These are phyloP conservation scores for Fusarium sp. DNA, from an alignment of 2,329 filamentous ascomycete genomes.

Conservation along the genomic window DNA sequence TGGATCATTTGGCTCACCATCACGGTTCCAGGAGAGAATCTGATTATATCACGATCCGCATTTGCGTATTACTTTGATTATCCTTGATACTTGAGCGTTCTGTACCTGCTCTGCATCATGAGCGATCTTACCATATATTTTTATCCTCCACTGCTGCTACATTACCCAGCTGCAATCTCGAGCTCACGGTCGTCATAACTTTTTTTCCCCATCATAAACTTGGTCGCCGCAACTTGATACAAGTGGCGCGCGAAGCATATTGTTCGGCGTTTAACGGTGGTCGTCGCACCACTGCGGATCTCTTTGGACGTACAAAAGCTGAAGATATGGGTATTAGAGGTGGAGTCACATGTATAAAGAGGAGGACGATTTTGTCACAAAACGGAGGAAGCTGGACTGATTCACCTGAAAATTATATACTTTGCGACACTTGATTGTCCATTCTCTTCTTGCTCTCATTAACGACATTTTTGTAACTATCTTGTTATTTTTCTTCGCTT, in stretches of 20 bases:
- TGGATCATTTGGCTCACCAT: slow-evolving; percentile 39
- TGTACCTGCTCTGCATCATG: slow-evolving; percentile 37
- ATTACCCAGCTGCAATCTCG: slow-evolving; percentile 12
- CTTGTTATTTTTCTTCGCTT: slow-evolving; percentile 3
- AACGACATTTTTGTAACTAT: slow-evolving; percentile 11
- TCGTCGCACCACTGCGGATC: slow-evolving; percentile 33
- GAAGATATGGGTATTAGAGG: slow-evolving; percentile 19
- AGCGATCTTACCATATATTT: slow-evolving; percentile 18
- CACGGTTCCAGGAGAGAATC: slow-evolving; percentile 43
- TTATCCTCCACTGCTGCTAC: slow-evolving; percentile 1
- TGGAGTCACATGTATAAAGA: slow-evolving; percentile 18
- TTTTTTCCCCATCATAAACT: slow-evolving; percentile 8
- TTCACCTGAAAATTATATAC: slow-evolving; percentile 22
- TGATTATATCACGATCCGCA: slow-evolving; percentile 9
- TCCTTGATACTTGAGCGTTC: slow-evolving; percentile 39
- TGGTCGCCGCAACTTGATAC: slow-evolving; percentile 11
- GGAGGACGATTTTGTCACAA: slow-evolving; percentile 2
- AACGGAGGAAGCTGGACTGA: slow-evolving; percentile 24
- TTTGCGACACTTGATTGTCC: slow-evolving; percentile 28
- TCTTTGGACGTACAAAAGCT: slow-evolving; percentile 32
- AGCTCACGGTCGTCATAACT: slow-evolving; percentile 14
- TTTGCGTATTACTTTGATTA: slow-evolving; percentile 11
- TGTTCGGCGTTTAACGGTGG: slow-evolving; percentile 41
- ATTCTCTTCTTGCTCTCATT: slow-evolving; percentile 37
- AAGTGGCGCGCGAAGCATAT: slow-evolving; percentile 35